Conservation (phyloP, 805 yeast genomes). For the Yarrowia divulgata region DNA sequence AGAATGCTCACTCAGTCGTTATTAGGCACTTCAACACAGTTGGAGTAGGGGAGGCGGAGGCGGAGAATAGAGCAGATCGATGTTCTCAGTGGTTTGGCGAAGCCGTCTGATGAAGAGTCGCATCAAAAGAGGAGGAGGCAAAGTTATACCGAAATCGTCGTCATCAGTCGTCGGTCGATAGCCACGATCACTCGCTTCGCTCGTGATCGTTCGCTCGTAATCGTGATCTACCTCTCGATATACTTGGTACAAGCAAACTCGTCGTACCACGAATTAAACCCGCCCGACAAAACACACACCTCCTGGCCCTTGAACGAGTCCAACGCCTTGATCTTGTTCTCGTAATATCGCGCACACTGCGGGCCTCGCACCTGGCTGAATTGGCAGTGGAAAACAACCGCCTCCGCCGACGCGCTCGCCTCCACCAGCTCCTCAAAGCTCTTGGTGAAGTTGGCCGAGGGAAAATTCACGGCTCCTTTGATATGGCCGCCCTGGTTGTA, state of each 20-base stretch:
- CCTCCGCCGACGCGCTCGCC: constrained; percentile 53
- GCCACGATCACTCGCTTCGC: too few relatives aligned
- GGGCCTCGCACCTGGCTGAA: constrained; percentile 94
- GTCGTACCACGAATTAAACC: constrained; percentile 81
- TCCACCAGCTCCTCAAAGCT: constrained; percentile 53
- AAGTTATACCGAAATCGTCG: too few relatives aligned
- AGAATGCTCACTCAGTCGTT: background rate
- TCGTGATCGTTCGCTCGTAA: too few relatives aligned
- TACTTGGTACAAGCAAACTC: constrained; percentile 60
- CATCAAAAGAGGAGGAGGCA: too few relatives aligned
- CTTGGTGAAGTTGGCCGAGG: constrained; percentile 57
- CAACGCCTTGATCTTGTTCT: constrained; percentile 51
- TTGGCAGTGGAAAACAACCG: constrained; percentile 88
- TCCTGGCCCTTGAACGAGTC: constrained; percentile 52
- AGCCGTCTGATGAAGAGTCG: too few relatives aligned
- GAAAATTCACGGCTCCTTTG: constrained; percentile 60
- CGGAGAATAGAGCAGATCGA: too few relatives aligned
- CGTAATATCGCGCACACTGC: constrained; percentile 71
- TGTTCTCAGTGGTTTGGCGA: too few relatives aligned
- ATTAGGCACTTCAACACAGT: too few relatives aligned
- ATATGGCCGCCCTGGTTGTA: constrained; percentile 76
- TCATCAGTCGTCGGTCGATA: too few relatives aligned
- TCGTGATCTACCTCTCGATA: constrained; percentile 42
- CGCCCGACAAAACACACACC: constrained; percentile 81
- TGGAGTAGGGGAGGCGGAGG: too few relatives aligned